Conservation (phyloP, 164 flowering plant genomes). For the Hamamelis virginiana region DNA sequence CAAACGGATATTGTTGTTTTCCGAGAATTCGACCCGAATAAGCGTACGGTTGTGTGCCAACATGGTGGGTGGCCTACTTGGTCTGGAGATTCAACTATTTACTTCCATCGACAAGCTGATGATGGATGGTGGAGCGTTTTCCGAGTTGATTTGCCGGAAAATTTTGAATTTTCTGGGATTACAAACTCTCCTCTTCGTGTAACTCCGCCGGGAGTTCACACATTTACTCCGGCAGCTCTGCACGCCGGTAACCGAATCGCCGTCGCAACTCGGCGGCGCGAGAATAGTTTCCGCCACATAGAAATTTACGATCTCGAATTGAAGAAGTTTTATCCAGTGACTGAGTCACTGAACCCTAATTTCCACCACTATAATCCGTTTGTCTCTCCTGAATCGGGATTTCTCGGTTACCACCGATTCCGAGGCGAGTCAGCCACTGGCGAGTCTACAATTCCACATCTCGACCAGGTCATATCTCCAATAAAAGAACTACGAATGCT, state of each 20-base stretch:
- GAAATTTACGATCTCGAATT: conserved; percentile 63
- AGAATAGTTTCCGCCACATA: conserved; percentile 53
- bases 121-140: conserved; percentile 98
- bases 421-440: conserved; percentile 57
- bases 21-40: conserved; percentile 42
- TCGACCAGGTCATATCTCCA: conserved; percentile 57
- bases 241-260: conserved; percentile 50
- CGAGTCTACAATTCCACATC: conserved; percentile 49
- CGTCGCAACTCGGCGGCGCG: conserved; percentile 75
- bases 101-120: conserved; percentile 68
- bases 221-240: conserved; percentile 77
- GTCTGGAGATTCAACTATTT: conserved; percentile 67
- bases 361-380: conserved; percentile 88
- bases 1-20: conserved; percentile 72
- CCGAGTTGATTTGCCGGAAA: conserved; percentile 42
- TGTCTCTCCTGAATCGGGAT: conserved; percentile 53
- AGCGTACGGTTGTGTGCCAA: conserved; percentile 35
- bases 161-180: conserved; percentile 14
- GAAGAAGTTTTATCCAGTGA: conserved; percentile 43
- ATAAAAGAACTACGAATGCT: conserved; percentile 45
- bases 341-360: conserved; percentile 52
- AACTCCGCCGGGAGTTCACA: conserved; percentile 80
- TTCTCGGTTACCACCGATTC: conserved; percentile 79
- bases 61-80: conserved; percentile 93
- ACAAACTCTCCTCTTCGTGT: conserved; percentile 36